These are phyloP conservation scores for Cyclostephanos invisitatus DNA, from an alignment of 108 stramenopile species.

Conservation along the genomic window DNA sequence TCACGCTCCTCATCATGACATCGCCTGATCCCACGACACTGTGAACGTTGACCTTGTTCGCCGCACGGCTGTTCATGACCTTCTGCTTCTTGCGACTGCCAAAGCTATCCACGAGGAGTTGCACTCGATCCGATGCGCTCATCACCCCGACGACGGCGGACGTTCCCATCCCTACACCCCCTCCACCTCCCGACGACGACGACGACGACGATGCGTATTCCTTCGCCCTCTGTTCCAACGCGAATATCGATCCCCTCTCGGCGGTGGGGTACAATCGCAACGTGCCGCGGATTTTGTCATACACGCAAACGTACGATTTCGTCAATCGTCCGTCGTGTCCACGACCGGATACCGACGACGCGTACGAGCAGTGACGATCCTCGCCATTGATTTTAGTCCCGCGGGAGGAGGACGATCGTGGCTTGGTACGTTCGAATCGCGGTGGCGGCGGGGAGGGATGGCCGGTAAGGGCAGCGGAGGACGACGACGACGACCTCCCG, in stretches of 20 bases:
- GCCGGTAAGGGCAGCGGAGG: no score
- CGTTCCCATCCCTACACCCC: constrained; percentile 10
- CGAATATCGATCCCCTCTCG: constrained; percentile 66
- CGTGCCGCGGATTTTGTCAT: constrained; percentile 57
- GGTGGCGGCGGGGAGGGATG: constrained; percentile 34
- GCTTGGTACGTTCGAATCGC: constrained; percentile 43
- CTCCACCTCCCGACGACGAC: constrained; percentile 14
- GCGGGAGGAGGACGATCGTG: constrained; percentile 30
- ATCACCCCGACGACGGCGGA: constrained; percentile 10
- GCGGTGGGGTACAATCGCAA: constrained; percentile 59
- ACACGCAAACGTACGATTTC: constrained; percentile 66
- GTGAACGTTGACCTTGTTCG: constrained; percentile 81
- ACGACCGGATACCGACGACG: constrained; percentile 40
- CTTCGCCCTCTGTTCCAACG: constrained; percentile 67
- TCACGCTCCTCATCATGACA: constrained; percentile 54
- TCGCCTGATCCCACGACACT: constrained; percentile 75
- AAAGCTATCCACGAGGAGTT: constrained; percentile 77
- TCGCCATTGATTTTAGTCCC: constrained; percentile 42
- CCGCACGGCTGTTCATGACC: constrained; percentile 71
- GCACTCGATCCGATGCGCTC: constrained; percentile 32
- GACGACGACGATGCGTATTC: constrained; percentile 45
- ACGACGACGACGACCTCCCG: no score
- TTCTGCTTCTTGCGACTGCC: constrained; percentile 81
- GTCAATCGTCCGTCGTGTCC: constrained; percentile 72
- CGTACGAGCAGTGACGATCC: constrained; percentile 55